Evolutionary conservation across 2,329 filamentous ascomycete species (phyloP), one percentile per base, ranked within the genome.

Genomic region (Aureobasidium sp.): DNA sequence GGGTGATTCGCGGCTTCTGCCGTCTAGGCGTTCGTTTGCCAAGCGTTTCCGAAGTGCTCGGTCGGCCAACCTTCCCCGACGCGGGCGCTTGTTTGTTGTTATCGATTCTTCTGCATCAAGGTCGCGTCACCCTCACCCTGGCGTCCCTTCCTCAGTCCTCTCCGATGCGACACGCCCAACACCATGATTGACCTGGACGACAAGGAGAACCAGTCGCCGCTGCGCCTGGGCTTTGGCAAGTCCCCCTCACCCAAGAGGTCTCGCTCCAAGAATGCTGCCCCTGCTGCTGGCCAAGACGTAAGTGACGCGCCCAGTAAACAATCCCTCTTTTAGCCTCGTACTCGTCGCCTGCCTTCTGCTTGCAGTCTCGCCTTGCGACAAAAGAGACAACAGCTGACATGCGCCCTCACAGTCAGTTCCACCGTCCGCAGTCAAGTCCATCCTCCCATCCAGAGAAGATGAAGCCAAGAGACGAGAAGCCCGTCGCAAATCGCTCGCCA

Each of bases 261-360:
- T 63, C 87, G 94, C 67, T 97, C 93, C 77, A 97, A 97, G 80
- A 97, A 93, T 76, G 87, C 99, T 68, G 94, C 94, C 9, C 31
- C 31, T 2, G 93, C 94, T 17, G 94, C 93, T 56, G 91, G 92
- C 29, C 77, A 96, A 49, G 91, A 95, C 79, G 87, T 88, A 39
- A 80, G 95, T 61, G 91, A 88, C 73, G 83, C 87, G 70, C 53
- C n/a, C 53, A 45, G 63, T 27, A 70, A 69, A 63, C 66, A 69
- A 41, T 48, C 61, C 39, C 60, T 62, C 27, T 53, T 48, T 5
- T 36, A 59, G 15, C 37, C 15, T 20, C 5, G 20, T 29, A 31
- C 36, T 44, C 37, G 27, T 44, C 25, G 17, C 39, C 17, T 17
- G 11, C 31, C 53, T 8, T 15, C 12, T 5, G 31, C 1, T 34